Percentiles rank a stretch among this genome's conserved stretches.
phyloP scores from a whole-genome alignment of 148 eudicot species.

The Selenicereus undatus region DNA sequence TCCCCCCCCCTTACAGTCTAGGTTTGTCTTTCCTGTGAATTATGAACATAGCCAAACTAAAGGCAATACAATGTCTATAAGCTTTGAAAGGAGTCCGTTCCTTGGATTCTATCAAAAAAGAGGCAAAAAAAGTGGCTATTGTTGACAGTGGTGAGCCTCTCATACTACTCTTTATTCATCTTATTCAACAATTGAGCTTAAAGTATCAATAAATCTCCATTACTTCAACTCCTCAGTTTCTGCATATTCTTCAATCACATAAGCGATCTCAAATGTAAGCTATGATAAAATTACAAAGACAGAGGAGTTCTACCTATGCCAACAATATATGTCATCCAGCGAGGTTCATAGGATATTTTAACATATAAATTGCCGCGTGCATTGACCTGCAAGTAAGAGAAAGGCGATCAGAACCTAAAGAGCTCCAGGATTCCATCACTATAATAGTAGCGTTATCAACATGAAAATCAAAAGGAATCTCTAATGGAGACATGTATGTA shows the following conservation, averaged over 20 bases:
- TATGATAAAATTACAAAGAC: not conserved
- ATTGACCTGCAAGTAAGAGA: constrained; percentile 40
- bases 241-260: not conserved
- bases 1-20: not conserved
- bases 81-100: not conserved
- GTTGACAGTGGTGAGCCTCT: not conserved
- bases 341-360: constrained; percentile 71
- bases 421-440: constrained; percentile 1
- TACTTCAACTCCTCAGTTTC: not conserved
- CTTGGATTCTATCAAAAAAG: not conserved
- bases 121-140: not conserved
- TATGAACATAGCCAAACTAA: not conserved
- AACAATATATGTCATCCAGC: constrained; percentile 60
- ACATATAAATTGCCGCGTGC: constrained; percentile 34
- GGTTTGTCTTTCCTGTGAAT: not conserved
- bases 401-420: not conserved
- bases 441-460: not conserved
- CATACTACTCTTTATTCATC: not conserved
- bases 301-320: constrained; percentile 51
- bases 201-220: not conserved
- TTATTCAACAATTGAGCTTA: not conserved
- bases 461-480: not conserved
- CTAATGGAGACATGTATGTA: not conserved
- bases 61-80: constrained; percentile 6
- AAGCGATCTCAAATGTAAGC: not conserved